A percentile compares a stretch with the other conserved stretches of the same genome.
Conservation (phyloP, 2,329 filamentous ascomycete genomes). For the Alternaria sp. region DNA sequence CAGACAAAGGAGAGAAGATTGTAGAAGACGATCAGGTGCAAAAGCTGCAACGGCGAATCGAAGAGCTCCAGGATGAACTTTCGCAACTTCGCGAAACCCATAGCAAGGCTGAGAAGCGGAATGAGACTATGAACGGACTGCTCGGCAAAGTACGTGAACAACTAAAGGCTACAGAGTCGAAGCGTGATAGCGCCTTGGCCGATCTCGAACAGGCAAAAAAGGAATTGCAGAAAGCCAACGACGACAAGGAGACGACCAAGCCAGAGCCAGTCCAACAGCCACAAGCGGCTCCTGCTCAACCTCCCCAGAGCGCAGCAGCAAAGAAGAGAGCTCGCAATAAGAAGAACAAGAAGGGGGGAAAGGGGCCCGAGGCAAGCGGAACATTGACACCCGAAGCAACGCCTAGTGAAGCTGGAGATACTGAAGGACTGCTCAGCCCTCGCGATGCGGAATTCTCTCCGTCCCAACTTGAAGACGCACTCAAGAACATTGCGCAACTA, state of each 20-base stretch:
- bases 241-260: constrained; percentile 26
- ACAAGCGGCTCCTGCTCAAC: constrained; percentile 30
- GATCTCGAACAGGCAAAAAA: constrained; percentile 52
- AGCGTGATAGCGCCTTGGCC: constrained; percentile 56
- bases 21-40: constrained; percentile 42
- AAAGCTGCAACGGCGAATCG: constrained; percentile 39
- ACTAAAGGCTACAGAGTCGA: constrained; percentile 62
- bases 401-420: constrained; percentile 51
- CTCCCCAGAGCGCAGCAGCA: constrained; percentile 51
- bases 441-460: constrained; percentile 56
- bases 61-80: constrained; percentile 46
- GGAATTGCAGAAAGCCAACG: constrained; percentile 35
- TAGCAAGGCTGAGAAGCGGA: constrained; percentile 60
- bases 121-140: constrained; percentile 63
- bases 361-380: constrained; percentile 46
- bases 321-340: constrained; percentile 80
- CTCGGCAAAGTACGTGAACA: constrained; percentile 64
- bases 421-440: constrained; percentile 46
- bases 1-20: constrained; percentile 43
- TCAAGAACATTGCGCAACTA: constrained; percentile 43
- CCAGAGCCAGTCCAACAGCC: constrained; percentile 24
- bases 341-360: constrained; percentile 83
- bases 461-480: constrained; percentile 41
- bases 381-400: constrained; percentile 50
- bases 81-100: constrained; percentile 41